Evolutionary conservation across 345 rosid species (phyloP).

Genomic region (Eucalyptus virginea): DNA sequence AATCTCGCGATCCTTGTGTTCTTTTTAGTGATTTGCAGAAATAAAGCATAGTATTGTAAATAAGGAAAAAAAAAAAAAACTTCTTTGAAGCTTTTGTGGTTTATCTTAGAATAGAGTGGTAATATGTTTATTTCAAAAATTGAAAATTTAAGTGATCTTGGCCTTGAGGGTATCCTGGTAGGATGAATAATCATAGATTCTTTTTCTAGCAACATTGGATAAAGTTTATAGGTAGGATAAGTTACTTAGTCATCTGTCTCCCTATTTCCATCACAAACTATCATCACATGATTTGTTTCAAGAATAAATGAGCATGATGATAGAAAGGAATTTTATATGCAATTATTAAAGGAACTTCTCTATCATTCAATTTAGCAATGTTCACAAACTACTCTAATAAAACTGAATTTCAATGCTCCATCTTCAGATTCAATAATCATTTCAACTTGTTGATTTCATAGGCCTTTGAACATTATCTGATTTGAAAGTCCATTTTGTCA

Average conservation of each 20-base stretch:
- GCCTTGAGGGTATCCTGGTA: not conserved
- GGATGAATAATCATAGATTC: not conserved
- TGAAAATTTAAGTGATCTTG: not conserved
- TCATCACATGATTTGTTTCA: not conserved
- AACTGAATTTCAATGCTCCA: not conserved
- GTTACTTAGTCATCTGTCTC: not conserved
- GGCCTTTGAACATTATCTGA: not conserved
- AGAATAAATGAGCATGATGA: not conserved
- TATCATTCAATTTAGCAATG: not conserved
- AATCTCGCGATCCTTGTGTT: too few relatives aligned
- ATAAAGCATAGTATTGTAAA: too few relatives aligned
- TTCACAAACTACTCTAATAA: not conserved
- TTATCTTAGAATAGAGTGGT: not conserved
- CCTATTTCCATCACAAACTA: not conserved
- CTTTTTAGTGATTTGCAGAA: too few relatives aligned
- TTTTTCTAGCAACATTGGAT: not conserved
- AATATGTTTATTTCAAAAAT: too few relatives aligned
- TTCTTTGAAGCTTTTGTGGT: not conserved
- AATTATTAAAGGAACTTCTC: not conserved
- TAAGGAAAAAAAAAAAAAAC: too few relatives aligned
- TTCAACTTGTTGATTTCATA: not conserved
- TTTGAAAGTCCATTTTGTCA: not conserved
- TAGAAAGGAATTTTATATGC: not conserved
- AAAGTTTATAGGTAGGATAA: not conserved
- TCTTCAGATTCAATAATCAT: not conserved